phyloP scores from a whole-genome alignment of 495 filamentous ascomycete genomes.

The Podospora sp. region DNA sequence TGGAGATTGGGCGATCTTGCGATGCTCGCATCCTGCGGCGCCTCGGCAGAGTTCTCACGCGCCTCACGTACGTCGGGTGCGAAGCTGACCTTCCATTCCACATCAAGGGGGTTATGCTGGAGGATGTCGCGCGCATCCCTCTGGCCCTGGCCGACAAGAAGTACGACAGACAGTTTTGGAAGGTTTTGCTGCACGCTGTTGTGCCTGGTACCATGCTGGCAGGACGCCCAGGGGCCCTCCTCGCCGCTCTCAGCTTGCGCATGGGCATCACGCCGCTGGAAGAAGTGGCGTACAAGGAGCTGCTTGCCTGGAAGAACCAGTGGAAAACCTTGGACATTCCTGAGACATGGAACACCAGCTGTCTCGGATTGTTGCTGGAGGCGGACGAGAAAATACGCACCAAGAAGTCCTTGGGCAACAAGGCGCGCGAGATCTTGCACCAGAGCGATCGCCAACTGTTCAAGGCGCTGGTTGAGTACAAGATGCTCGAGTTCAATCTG shows the following conservation, averaged over 20 bases:
- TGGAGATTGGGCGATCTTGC: constrained; percentile 52
- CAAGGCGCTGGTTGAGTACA: constrained; percentile 48
- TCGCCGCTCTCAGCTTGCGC: constrained; percentile 49
- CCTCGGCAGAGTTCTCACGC: constrained; percentile 46
- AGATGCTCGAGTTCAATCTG: constrained; percentile 50
- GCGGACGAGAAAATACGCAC: constrained; percentile 37
- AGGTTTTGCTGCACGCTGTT: constrained; percentile 46
- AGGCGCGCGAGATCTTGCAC: constrained; percentile 26
- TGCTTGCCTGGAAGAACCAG: constrained; percentile 37
- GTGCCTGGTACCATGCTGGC: constrained; percentile 48
- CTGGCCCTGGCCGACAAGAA: constrained; percentile 38
- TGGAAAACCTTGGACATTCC: constrained; percentile 50
- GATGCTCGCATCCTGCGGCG: constrained; percentile 45
- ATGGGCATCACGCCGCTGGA: constrained; percentile 45
- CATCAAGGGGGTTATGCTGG: constrained; percentile 30
- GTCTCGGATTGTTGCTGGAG: constrained; percentile 46
- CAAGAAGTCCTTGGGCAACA: neutral
- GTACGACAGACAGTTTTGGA: constrained; percentile 44
- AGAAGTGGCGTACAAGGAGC: constrained; percentile 41
- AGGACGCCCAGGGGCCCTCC: constrained; percentile 43
- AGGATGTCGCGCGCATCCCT: constrained; percentile 41
- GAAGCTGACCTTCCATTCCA: constrained; percentile 46
- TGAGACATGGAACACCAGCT: constrained; percentile 50
- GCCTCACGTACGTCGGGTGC: constrained; percentile 43
- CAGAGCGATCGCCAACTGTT: constrained; percentile 41